Percentiles rank a stretch among this genome's conserved stretches.
These are phyloP conservation scores for Sarcocystis neurona DNA, from an alignment of 169 alveolate genomes.

Conservation along the genomic window DNA sequence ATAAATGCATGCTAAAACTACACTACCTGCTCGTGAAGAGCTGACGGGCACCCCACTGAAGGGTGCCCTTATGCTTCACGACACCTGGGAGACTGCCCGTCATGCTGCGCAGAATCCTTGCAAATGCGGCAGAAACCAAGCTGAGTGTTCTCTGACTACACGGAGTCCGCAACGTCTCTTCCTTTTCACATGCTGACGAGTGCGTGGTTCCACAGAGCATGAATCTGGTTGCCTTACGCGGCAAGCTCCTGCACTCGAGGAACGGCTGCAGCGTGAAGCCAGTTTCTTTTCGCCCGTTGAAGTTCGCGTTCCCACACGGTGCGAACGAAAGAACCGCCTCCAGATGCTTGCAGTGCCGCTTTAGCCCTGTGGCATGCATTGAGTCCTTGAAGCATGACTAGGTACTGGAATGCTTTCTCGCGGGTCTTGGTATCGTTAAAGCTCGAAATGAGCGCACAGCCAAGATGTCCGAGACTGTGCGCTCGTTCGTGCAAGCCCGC, in stretches of 20 bases:
- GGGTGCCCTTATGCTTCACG: no score
- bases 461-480: background rate
- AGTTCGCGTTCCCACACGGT: background rate
- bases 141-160: no score
- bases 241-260: conserved; percentile 1
- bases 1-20: background rate
- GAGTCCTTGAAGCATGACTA: background rate
- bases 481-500: conserved; percentile 8
- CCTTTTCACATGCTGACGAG: no score
- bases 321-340: background rate
- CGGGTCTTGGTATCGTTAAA: background rate
- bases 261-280: background rate
- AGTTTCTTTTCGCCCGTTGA: background rate
- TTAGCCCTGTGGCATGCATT: background rate
- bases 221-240: conserved; percentile 11
- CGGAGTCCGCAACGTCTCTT: no score
- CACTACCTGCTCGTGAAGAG: no score
- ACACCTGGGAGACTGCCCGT: no score
- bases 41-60: no score
- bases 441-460: background rate
- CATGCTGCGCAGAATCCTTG: no score
- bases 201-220: no score
- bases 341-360: background rate
- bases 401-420: background rate
- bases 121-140: no score